Base-by-base conservation (phyloP, 345 rosid genomes). In the Dipteronia sinensis region DNA sequence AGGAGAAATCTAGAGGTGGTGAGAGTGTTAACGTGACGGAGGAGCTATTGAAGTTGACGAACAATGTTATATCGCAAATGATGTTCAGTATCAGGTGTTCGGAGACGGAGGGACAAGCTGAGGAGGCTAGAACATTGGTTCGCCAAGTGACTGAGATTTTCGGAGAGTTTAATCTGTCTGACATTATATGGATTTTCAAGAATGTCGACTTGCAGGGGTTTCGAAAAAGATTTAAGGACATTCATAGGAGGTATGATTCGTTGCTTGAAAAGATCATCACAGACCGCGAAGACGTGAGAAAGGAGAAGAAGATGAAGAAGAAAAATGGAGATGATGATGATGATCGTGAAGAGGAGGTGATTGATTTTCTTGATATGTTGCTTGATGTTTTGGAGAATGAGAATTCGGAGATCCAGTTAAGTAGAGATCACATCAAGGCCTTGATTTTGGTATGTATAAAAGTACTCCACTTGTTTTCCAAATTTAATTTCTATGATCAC, bases 91-190 rank as follows among this genome's bases (percentile, higher is more conserved):
- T 84, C 11, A 71, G 89, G 75, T 78, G 84, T 25, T 81, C 85
- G 0, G 88, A 82, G 25, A 23, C 70, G 2, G 85, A 81, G 0
- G 72, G 72, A 12, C 74, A 76, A 31, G 88, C 84, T 8, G 85
- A 83, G 7, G 84, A 69, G 25, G 83, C 72, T 0, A 72, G 88
- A 71, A 72, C 65, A 3, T 69, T 83, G 9, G 77, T 81, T 0
- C 83, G 83, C 0, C 85, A 86, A 65, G 87, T 88, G 67, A 85
- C 88, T 0, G 55, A 82, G 76, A 75, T 88, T 13, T 86, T 86
- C 9, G 89, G 88, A 4, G 87, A 83, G 62, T 85, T 88, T 75
- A 85, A 86, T 29, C 40, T 85, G 12, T 88, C 87, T 6, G 92
- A 88, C 44, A 67, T 80, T 25, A 76, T 88, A 11, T 86, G 88